Evolutionary conservation across 1,139 yeast genomes (phyloP), one percentile per base, ranked within the genome.

Genomic region (Debaryomycetaceae sp.): DNA sequence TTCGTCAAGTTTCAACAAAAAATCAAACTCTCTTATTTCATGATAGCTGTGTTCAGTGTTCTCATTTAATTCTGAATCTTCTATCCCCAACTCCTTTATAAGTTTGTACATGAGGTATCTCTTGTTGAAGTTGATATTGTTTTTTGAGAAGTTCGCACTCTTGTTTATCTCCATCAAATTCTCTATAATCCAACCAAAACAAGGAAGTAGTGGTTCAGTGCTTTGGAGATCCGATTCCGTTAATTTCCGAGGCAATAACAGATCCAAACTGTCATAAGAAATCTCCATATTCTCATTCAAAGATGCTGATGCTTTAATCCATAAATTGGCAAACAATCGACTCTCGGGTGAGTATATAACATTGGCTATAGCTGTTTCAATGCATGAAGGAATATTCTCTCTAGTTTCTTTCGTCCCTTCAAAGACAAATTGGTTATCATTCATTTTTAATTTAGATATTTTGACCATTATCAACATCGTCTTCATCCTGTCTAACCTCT

Each of bases 261-360:
- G 59, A 39, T 60, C 56, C 39, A 74, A 50, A 45, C 64, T 66
- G 37, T 71, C 74, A 51, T 57, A 61, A 27, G 57, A 46, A 1
- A 51, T 42, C 6, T 55, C 45, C 6, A 46, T 46, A 23, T 50
- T 52, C 36, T 40, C 22, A 34, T 50, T 50, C 42, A 70, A 58
- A 4, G 64, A 43, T 6, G 51, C 50, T 0, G 90, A 79, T 2
- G 83, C 76, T 44, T 67, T 69, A 1, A 78, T 62, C 96, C 96
- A 88, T 11, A 83, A 70, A 45, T 72, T 72, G 3, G 85, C 73
- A 59, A 80, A 89, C 27, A 72, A 63, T 50, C 99, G 73, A 39
- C 93, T 81, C 56, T 87, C 95, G 0, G 97, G 96, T 1, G 91
- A 75, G 40, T 88, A 71, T 23, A 91, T 77, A 0, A 91, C 91